phyloP scores from a whole-genome alignment of 2,329 filamentous ascomycete species.

The Fusarium sp. region DNA sequence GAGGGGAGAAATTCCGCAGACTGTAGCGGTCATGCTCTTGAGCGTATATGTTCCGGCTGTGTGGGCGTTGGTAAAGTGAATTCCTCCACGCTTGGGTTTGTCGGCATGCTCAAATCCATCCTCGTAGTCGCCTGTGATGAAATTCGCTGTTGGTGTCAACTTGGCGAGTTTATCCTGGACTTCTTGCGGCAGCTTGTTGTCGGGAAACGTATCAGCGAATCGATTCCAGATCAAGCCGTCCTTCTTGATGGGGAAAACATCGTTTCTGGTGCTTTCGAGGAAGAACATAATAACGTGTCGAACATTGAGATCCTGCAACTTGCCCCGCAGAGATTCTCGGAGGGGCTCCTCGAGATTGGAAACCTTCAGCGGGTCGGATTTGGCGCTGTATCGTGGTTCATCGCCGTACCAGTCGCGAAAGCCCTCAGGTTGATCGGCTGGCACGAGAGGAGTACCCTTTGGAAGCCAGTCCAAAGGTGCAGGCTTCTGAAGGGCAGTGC shows the following conservation, averaged over 20 bases:
- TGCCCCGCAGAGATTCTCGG: conserved; percentile 42
- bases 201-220: conserved; percentile 47
- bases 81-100: conserved; percentile 49
- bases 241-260: conserved; percentile 59
- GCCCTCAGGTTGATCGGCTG: conserved; percentile 7
- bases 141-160: conserved; percentile 49
- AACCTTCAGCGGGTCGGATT: conserved; percentile 54
- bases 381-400: conserved; percentile 50
- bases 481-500: conserved; percentile 43
- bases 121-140: conserved; percentile 51
- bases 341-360: conserved; percentile 53
- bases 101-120: conserved; percentile 48
- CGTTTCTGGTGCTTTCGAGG: conserved; percentile 58
- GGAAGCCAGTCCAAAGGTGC: conserved; percentile 42
- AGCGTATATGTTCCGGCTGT: conserved; percentile 58
- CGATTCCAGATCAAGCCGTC: conserved; percentile 53
- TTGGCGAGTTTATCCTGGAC: conserved; percentile 45
- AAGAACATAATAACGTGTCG: conserved; percentile 58
- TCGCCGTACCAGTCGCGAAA: conserved; percentile 46
- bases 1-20: conserved; percentile 57
- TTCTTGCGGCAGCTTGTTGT: conserved; percentile 49
- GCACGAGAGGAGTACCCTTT: not conserved
- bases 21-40: conserved; percentile 55
- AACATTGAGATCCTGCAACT: conserved; percentile 50
- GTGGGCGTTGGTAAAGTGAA: conserved; percentile 55